phyloP scores from a whole-genome alignment of 2,329 filamentous ascomycete species.

The Cytospora paraplurivora region DNA sequence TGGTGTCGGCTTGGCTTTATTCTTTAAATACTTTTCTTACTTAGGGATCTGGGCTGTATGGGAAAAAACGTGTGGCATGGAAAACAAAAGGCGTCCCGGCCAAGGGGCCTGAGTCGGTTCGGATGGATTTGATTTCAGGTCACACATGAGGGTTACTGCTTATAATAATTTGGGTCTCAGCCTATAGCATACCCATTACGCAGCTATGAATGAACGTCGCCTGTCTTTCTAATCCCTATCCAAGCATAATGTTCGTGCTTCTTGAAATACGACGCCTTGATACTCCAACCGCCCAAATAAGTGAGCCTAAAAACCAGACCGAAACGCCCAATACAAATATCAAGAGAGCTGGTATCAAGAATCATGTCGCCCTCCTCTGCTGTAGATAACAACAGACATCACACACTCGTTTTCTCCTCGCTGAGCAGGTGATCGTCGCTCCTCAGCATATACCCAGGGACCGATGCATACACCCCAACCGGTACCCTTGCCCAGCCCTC shows the following conservation, averaged over 20 bases:
- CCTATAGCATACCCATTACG: background rate
- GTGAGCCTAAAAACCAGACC: background rate
- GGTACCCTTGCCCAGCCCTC: conserved; percentile 15
- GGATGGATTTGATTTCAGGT: background rate
- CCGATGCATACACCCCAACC: background rate
- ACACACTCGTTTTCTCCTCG: background rate
- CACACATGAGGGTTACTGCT: background rate
- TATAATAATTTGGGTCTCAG: background rate
- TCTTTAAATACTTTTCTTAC: too few relatives aligned
- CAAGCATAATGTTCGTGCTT: background rate
- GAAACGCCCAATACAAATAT: background rate
- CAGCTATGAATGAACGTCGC: conserved; percentile 11
- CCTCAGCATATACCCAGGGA: background rate
- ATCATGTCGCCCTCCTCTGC: background rate
- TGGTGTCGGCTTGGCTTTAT: background rate
- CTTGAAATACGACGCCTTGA: background rate
- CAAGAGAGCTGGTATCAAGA: conserved; percentile 3
- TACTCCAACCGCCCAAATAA: background rate
- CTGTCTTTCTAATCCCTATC: background rate
- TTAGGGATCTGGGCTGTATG: too few relatives aligned
- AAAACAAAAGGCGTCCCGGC: too few relatives aligned
- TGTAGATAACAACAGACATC: background rate
- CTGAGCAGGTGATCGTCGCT: background rate
- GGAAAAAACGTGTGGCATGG: background rate
- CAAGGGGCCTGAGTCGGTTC: too few relatives aligned